A percentile compares a stretch with the other conserved stretches of the same genome.
Evolutionary conservation across 2,329 filamentous ascomycete species (phyloP).

Genomic region (Colletotrichum eleusines): DNA sequence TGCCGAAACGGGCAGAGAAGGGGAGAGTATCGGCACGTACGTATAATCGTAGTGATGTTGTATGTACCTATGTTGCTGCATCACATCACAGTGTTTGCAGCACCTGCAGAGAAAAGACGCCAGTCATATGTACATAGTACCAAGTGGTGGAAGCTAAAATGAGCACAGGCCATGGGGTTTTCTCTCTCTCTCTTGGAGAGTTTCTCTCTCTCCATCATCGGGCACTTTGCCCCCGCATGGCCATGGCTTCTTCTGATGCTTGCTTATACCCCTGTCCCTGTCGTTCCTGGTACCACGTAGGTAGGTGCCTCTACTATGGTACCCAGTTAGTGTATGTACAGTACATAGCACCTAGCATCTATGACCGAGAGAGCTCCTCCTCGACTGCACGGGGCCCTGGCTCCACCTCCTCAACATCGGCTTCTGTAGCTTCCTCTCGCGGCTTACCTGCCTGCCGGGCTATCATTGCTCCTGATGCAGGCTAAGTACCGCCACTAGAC

Average conservation of each 20-base stretch:
- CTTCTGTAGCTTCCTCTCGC: conserved; percentile 18
- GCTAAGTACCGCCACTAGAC: conserved; percentile 4
- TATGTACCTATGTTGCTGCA: not conserved
- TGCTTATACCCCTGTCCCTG: conserved; percentile 15
- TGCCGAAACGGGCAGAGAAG: not conserved
- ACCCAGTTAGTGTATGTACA: too few species aligned
- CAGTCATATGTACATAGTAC: too few species aligned
- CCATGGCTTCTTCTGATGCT: conserved; percentile 1
- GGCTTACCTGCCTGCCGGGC: conserved; percentile 12
- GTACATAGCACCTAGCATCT: not conserved
- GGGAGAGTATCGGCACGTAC: not conserved
- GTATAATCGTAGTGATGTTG: not conserved
- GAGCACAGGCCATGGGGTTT: conserved; percentile 16
- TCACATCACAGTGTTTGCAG: not conserved
- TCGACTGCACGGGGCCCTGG: conserved; percentile 31
- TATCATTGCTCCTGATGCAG: conserved; percentile 23
- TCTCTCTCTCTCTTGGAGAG: not conserved
- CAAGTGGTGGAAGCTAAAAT: not conserved
- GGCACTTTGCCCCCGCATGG: conserved; percentile 35
- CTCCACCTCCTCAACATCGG: conserved; percentile 24
- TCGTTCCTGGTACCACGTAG: not conserved
- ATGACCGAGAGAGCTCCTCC: too few species aligned
- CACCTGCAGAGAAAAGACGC: too few species aligned
- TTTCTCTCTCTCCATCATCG: conserved; percentile 31
- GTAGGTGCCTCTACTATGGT: not conserved